Base-by-base conservation (phyloP, 179 eudicot species). In the Spergularia azorica region DNA sequence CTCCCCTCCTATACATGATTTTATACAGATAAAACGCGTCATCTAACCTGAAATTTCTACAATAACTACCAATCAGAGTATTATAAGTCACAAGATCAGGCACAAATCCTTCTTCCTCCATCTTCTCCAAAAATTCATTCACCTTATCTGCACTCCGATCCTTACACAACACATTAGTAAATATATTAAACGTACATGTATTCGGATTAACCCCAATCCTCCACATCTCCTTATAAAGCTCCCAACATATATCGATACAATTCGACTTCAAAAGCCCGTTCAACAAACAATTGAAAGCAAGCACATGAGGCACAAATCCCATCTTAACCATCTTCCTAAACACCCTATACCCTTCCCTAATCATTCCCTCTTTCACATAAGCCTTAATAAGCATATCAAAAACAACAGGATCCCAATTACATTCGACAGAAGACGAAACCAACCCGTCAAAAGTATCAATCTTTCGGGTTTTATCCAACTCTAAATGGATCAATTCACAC, bases 41-140 rank as follows among this genome's bases (percentile, higher is more conserved):
- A 76, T 93, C 90, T 83, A 93, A 63, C 76, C 92, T 89, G 56
- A 84, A 77, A 66, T 78, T 83, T 61, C 83, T 86, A 83, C 97
- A 93, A 84, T 91, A 93, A 79, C 88, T 83, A 82, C 85, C 86
- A 73, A 95, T 84, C 54, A 95, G 66, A 51, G 89, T 93, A 81
- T 93, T 93, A 82, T 91, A 93, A 0, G 97, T 95, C 76, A 95
- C 92, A 72, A 90, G 81, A 79, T 95, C 97, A 6, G 96, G 98
- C 56, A 83, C 91, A 87, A 92, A 93, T 63, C 97, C 97, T 81
- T 88, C 92, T 80, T 95, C 98, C 85, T 92, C 97, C 91, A 95
- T 90, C 84, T 87, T 89, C 82, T 95, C 93, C 78, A 95, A 76
- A 77, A 95, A 91, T 59, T 84, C 88, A 74, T 93, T 87, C 32